Conservation (phyloP, 495 filamentous ascomycete species). For the Pseudoneurospora amorphoporcata region DNA sequence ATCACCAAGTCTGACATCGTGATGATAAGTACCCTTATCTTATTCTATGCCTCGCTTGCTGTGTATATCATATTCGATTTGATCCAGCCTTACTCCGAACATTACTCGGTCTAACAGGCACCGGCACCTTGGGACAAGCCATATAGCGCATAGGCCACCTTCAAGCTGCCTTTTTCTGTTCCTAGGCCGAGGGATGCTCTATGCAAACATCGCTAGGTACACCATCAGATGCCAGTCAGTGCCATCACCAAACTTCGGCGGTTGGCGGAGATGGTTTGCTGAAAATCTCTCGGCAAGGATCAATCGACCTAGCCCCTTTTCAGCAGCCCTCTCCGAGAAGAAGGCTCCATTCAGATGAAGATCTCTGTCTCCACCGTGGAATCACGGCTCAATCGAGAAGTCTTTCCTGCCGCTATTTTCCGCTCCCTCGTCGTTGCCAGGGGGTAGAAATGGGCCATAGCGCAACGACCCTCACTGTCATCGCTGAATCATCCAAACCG, state of each 20-base stretch:
- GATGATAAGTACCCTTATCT: neutral
- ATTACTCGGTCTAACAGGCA: neutral
- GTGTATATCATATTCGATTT: neutral
- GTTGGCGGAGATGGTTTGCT: conserved; percentile 9
- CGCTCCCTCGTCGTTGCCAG: conserved; percentile 11
- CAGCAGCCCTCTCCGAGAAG: conserved; percentile 27
- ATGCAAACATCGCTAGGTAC: neutral
- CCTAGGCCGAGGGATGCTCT: neutral
- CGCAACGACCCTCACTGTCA: conserved; percentile 6
- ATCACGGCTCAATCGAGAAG: conserved; percentile 17
- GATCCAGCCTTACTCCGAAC: neutral
- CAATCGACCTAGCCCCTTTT: conserved; percentile 25
- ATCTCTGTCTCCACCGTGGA: conserved; percentile 25
- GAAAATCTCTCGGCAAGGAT: conserved; percentile 18
- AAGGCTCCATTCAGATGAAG: conserved; percentile 27
- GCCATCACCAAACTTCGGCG: neutral
- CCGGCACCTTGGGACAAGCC: neutral
- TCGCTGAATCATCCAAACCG: conserved; percentile 16
- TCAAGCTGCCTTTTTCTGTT: neutral
- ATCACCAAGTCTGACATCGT: neutral
- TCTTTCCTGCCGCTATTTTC: conserved; percentile 12
- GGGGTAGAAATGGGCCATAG: neutral
- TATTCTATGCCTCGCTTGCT: neutral
- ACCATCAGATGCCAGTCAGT: neutral
- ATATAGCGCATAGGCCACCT: neutral